These are phyloP conservation scores for Fusarium tuaranense DNA, from an alignment of 2,329 filamentous ascomycete genomes.

Conservation along the genomic window DNA sequence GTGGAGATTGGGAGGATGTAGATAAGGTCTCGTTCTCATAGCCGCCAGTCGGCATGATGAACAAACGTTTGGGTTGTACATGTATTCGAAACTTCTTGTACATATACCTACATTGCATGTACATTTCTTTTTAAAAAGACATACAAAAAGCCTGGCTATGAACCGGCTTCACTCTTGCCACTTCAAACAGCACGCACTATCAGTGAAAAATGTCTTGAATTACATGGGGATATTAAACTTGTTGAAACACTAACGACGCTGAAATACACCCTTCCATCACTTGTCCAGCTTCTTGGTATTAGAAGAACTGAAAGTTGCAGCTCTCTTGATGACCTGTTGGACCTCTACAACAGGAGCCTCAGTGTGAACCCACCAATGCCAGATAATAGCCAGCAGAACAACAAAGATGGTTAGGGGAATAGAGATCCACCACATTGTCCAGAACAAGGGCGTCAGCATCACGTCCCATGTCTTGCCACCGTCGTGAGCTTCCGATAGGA, in stretches of 20 bases:
- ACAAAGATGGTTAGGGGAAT: conserved; percentile 45
- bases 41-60: conserved; percentile 15
- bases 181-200: neutral
- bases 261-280: neutral
- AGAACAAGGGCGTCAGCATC: conserved; percentile 44
- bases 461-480: conserved; percentile 40
- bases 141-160: conserved; percentile 4
- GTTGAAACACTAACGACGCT: neutral
- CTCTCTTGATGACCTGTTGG: conserved; percentile 35
- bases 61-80: conserved; percentile 9
- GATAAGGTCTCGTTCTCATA: conserved; percentile 18
- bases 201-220: neutral
- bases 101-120: conserved; percentile 21
- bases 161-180: neutral
- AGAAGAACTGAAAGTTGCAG: conserved; percentile 34
- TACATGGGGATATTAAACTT: neutral
- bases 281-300: conserved; percentile 18
- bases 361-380: conserved; percentile 46
- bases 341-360: conserved; percentile 38
- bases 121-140: conserved; percentile 8
- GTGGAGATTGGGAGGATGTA: neutral
- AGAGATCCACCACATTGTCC: conserved; percentile 47
- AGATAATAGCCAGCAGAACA: conserved; percentile 39
- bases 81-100: conserved; percentile 14
- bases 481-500: conserved; percentile 34